Conservation (phyloP, 1,139 yeast species). For the Taphrina flavorubra region DNA sequence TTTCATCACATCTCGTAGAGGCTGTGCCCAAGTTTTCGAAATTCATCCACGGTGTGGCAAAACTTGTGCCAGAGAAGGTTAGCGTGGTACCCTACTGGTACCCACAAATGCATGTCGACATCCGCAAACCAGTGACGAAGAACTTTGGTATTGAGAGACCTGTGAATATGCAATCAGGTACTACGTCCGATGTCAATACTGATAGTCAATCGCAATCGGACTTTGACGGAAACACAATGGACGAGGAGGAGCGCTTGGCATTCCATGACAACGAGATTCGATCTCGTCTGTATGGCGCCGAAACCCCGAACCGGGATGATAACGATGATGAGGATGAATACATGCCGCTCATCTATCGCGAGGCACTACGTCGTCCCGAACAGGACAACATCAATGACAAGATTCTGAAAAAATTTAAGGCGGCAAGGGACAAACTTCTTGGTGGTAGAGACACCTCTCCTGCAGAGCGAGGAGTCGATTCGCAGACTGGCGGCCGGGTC, state of each 20-base stretch:
- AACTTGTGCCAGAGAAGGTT: slow-evolving; percentile 80
- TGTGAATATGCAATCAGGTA: slow-evolving; percentile 54
- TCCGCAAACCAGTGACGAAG: slow-evolving; percentile 80
- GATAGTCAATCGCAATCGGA: slow-evolving; percentile 53
- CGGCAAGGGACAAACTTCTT: slow-evolving; percentile 17
- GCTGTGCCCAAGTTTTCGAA: slow-evolving; percentile 98
- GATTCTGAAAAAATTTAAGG: slow-evolving; percentile 11
- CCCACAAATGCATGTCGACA: slow-evolving; percentile 97
- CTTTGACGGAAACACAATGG: slow-evolving; percentile 54
- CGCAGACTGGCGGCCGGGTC: slow-evolving; percentile 13
- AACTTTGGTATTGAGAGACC: slow-evolving; percentile 69
- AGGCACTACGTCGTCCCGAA: slow-evolving; percentile 23
- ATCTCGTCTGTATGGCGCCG: slow-evolving; percentile 27
- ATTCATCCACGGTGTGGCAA: slow-evolving; percentile 93
- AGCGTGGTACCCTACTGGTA: slow-evolving; percentile 92
- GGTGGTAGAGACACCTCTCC: slow-evolving; percentile 17
- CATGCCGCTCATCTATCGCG: slow-evolving; percentile 33
- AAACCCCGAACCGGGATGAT: slow-evolving; percentile 20
- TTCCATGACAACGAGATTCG: slow-evolving; percentile 33
- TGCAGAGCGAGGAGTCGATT: slow-evolving; percentile 33
- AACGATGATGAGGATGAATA: slow-evolving; percentile 41
- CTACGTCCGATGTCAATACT: slow-evolving; percentile 50
- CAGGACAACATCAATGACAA: slow-evolving; percentile 35
- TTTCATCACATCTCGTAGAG: slow-evolving; percentile 89
- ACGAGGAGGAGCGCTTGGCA: slow-evolving; percentile 50